Percentiles rank a stretch among this genome's conserved stretches.
phyloP scores from a whole-genome alignment of 1,284 basidiomycete species.

The Exobasidium rhododendri region DNA sequence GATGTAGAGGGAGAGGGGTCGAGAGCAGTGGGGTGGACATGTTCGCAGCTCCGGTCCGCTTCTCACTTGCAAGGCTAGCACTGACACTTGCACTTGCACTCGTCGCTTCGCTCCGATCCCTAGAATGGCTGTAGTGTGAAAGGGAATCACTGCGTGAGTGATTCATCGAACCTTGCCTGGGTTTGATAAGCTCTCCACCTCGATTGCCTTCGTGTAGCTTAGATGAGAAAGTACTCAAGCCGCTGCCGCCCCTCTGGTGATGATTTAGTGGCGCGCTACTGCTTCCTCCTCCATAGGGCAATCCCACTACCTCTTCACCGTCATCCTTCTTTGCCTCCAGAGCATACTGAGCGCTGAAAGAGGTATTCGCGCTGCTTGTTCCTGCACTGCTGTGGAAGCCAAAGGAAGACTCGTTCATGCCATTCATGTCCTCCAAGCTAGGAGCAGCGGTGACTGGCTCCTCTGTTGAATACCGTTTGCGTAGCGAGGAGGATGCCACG shows the following conservation, averaged over 20 bases:
- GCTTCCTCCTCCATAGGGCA: too few species aligned
- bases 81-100: not conserved
- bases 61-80: not conserved
- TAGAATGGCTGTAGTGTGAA: not conserved
- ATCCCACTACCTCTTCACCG: too few species aligned
- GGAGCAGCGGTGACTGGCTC: not conserved
- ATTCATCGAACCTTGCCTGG: not conserved
- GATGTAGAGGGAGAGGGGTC: not conserved
- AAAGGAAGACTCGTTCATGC: not conserved
- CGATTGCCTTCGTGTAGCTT: not conserved
- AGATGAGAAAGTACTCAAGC: not conserved
- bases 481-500: not conserved
- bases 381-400: not conserved
- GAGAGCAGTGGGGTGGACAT: not conserved
- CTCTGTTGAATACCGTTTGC: not conserved
- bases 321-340: not conserved
- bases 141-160: not conserved
- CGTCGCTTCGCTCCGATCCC: not conserved
- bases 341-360: not conserved
- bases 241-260: not conserved
- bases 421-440: constrained; percentile 1
- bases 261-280: too few species aligned
- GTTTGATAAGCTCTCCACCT: not conserved
- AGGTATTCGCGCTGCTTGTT: not conserved
- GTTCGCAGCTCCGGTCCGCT: not conserved